A percentile compares a stretch with the other conserved stretches of the same genome.
phyloP scores from a whole-genome alignment of 345 rosid genomes.

The Barbarea vulgaris region DNA sequence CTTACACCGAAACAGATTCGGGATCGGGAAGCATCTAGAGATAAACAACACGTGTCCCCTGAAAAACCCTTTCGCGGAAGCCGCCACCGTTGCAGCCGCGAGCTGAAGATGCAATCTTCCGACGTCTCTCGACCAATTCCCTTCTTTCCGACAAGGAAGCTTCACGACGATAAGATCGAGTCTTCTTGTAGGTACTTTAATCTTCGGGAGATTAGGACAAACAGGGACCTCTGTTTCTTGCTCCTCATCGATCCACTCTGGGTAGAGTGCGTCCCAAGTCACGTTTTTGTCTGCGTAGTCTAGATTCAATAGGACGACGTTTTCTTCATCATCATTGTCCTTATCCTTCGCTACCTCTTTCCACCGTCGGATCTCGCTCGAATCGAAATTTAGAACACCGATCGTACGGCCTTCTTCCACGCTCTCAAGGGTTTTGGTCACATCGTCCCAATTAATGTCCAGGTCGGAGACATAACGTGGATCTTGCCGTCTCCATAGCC shows the following conservation, averaged over 20 bases:
- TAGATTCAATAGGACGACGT: conserved; percentile 43
- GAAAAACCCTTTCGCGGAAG: conserved; percentile 69
- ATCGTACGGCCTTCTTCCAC: conserved; percentile 59
- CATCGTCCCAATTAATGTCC: conserved; percentile 71
- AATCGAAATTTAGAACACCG: conserved; percentile 78
- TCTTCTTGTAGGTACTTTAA: conserved; percentile 64
- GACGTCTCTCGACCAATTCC: conserved; percentile 91
- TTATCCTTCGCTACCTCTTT: conserved; percentile 55
- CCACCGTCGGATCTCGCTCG: conserved; percentile 65
- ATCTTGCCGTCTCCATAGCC: conserved; percentile 73
- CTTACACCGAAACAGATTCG: conserved; percentile 81
- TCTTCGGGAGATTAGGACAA: conserved; percentile 69
- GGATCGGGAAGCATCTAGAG: conserved; percentile 72
- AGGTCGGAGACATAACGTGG: conserved; percentile 60
- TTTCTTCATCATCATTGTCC: conserved; percentile 38
- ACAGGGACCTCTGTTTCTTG: conserved; percentile 82
- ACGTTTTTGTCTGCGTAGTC: conserved; percentile 53
- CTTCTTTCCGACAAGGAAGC: conserved; percentile 85
- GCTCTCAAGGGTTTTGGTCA: conserved; percentile 52
- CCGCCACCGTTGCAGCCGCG: conserved; percentile 72
- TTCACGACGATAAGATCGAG: conserved; percentile 79
- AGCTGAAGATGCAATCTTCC: conserved; percentile 88
- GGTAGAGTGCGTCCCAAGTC: conserved; percentile 86
- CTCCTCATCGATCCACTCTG: conserved; percentile 99
- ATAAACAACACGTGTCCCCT: conserved; percentile 73